Evolutionary conservation across 768 basidiomycete genomes (phyloP), one percentile per base, ranked within the genome.

Genomic region (Leccinum rimulosum): DNA sequence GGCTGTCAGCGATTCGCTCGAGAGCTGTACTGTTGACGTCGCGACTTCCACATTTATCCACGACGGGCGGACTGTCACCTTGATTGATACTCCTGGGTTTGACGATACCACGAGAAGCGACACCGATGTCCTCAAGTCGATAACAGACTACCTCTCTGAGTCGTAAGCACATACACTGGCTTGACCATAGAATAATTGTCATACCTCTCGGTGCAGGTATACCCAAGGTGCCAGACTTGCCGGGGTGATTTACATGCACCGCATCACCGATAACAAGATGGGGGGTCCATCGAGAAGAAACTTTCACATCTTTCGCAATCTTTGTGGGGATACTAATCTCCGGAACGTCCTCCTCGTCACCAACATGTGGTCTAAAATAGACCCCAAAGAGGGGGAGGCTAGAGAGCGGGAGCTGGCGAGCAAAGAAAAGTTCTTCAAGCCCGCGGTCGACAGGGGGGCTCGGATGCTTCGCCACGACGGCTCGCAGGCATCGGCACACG

Each of bases 31-130:
- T 31, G n/a, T 61, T 50, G 62, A 69, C 14, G 68, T 70, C 12
- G 61, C 61, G 43, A 70, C 80, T 0, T 60, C 73, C 9, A 70
- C 79, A 0, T 82, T 84, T 63, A 61, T 70, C 27, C 65, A 83
- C 11, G 77, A 80, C 43, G 80, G 77, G 3, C 69, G 68, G 10
- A 65, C 56, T 15, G 73, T 85, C 36, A 77, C 71, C 0, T 66
- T 86, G 17, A 77, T 86, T 50, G 85, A 86, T 61, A 86, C 84
- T 0, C 84, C 84, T 0, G 84, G 84, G 6, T 85, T 85, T 57
- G 84, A 84, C 60, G 83, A 85, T 63, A 80, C 82, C 3, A 60
- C 54, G 10, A 74, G 72, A 51, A 79, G 75, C 50, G 83, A 84
- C 54, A 74, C 77, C 0, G 80, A 79, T 15, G 69, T 84, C 14